phyloP scores from a whole-genome alignment of 2,329 filamentous ascomycete genomes.

The Penicillium sp. region DNA sequence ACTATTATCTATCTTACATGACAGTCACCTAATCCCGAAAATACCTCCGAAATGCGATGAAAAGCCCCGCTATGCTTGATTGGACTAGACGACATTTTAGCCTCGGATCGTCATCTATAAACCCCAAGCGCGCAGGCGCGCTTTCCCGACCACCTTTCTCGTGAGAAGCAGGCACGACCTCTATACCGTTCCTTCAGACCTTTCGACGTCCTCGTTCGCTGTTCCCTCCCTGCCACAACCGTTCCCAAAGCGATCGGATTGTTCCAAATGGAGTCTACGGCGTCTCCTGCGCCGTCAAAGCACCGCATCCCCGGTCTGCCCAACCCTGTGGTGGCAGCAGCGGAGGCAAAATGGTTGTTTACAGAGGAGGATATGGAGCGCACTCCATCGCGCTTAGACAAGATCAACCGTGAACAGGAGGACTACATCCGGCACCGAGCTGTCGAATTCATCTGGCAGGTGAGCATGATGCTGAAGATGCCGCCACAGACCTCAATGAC shows the following conservation, averaged over 20 bases:
- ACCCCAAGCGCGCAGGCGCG: constrained; percentile 22
- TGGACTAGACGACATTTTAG: constrained; percentile 7
- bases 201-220: background rate
- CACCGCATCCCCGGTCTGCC: constrained; percentile 39
- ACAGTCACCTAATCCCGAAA: background rate
- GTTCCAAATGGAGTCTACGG: constrained; percentile 29
- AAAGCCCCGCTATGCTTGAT: constrained; percentile 8
- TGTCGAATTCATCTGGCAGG: constrained; percentile 94
- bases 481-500: constrained; percentile 71
- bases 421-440: constrained; percentile 81
- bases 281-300: constrained; percentile 23
- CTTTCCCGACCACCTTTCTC: constrained; percentile 2
- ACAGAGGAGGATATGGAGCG: constrained; percentile 77
- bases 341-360: constrained; percentile 83
- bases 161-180: background rate
- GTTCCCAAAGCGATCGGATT: background rate
- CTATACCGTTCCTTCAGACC: background rate
- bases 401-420: constrained; percentile 75
- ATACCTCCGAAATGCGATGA: constrained; percentile 6
- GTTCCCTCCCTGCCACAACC: background rate
- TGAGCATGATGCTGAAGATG: constrained; percentile 58
- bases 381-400: constrained; percentile 82
- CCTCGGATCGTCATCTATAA: constrained; percentile 12
- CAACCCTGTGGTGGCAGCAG: constrained; percentile 53
- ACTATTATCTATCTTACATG: background rate